A percentile compares a stretch with the other conserved stretches of the same genome.
phyloP scores from a whole-genome alignment of 805 yeast genomes.

The Tetrapisispora namnaoensis region DNA sequence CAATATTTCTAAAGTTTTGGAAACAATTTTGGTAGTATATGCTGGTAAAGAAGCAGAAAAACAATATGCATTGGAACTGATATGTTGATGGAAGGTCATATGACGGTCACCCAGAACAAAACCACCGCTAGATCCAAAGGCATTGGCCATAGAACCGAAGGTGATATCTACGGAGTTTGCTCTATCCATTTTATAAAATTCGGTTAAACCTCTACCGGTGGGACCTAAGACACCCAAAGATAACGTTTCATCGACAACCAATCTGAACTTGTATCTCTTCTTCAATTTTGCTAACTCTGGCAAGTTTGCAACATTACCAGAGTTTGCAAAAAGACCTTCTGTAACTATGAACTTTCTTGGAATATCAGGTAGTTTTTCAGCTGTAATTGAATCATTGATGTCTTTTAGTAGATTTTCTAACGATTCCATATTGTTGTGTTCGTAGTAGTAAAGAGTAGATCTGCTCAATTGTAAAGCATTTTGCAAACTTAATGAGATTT shows the following conservation, averaged over 20 bases:
- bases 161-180: slow-evolving; percentile 66
- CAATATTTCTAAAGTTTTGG: slow-evolving; percentile 44
- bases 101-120: slow-evolving; percentile 79
- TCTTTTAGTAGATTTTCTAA: slow-evolving; percentile 60
- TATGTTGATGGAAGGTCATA: slow-evolving; percentile 87
- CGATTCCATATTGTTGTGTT: slow-evolving; percentile 83
- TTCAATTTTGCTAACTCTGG: slow-evolving; percentile 63
- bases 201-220: slow-evolving; percentile 79
- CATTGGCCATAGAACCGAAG: slow-evolving; percentile 72
- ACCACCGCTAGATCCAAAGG: slow-evolving; percentile 85
- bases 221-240: slow-evolving; percentile 81
- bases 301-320: slow-evolving; percentile 73
- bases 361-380: slow-evolving; percentile 51
- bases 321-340: slow-evolving; percentile 76
- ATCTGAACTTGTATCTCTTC: slow-evolving; percentile 71
- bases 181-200: slow-evolving; percentile 59
- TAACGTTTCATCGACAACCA: slow-evolving; percentile 78
- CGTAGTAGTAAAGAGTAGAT: slow-evolving; percentile 61
- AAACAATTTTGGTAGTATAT: slow-evolving; percentile 62
- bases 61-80: slow-evolving; percentile 81
- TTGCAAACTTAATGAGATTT: slow-evolving; percentile 66
- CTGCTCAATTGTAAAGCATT: slow-evolving; percentile 83
- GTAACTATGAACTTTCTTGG: slow-evolving; percentile 85
- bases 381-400: slow-evolving; percentile 47
- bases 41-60: slow-evolving; percentile 94